phyloP scores from a whole-genome alignment of 2,329 filamentous ascomycete genomes.

The Ascochyta pisi region DNA sequence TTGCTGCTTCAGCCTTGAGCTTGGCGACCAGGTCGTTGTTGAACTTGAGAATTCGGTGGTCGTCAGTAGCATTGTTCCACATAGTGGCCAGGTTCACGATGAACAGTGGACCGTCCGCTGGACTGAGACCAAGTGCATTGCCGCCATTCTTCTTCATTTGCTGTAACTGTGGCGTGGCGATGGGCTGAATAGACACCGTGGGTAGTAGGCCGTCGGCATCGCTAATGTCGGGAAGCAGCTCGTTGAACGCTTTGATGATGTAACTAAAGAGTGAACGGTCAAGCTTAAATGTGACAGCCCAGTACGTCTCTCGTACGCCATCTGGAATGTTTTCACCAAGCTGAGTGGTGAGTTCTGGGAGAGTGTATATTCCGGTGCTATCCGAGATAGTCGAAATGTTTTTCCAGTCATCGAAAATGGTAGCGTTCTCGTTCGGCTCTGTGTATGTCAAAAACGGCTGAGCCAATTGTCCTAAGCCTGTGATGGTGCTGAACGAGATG shows the following conservation, averaged over 20 bases:
- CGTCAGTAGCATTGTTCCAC: slow-evolving; percentile 35
- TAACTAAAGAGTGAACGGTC: slow-evolving; percentile 26
- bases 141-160: slow-evolving; percentile 40
- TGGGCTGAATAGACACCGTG: slow-evolving; percentile 36
- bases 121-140: slow-evolving; percentile 39
- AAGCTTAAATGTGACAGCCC: slow-evolving; percentile 36
- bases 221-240: slow-evolving; percentile 28
- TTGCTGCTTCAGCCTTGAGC: slow-evolving; percentile 19
- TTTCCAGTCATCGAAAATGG: background rate
- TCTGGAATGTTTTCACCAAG: slow-evolving; percentile 8
- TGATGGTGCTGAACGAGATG: background rate
- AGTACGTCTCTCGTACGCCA: slow-evolving; percentile 34
- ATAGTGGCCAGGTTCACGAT: slow-evolving; percentile 29
- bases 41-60: slow-evolving; percentile 30
- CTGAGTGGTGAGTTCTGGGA: background rate
- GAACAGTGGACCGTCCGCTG: slow-evolving; percentile 29
- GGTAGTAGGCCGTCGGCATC: slow-evolving; percentile 25
- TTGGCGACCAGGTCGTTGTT: slow-evolving; percentile 27
- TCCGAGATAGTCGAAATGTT: background rate
- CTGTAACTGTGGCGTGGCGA: slow-evolving; percentile 31
- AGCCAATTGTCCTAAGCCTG: background rate
- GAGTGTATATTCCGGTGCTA: background rate
- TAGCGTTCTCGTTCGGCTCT: background rate
- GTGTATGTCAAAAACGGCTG: background rate
- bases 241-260: slow-evolving; percentile 30